phyloP scores from a whole-genome alignment of 2,329 filamentous ascomycete species.

The Tympanopsis confertula region DNA sequence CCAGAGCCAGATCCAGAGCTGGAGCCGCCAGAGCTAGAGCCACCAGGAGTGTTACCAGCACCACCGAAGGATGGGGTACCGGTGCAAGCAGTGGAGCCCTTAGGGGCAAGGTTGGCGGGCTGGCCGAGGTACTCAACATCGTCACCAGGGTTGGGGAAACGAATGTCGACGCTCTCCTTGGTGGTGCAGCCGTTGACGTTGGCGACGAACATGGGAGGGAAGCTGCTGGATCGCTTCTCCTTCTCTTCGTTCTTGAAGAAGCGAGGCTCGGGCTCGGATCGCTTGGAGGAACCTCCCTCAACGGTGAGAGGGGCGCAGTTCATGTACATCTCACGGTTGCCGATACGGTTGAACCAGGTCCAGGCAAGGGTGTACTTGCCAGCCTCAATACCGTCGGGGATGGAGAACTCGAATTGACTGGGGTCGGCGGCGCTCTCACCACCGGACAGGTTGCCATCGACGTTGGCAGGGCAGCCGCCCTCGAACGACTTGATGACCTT shows the following conservation, averaged over 20 bases:
- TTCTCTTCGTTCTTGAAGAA: conserved; percentile 22
- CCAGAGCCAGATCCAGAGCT: conserved; percentile 2
- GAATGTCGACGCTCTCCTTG: conserved; percentile 32
- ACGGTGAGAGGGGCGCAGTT: conserved; percentile 55
- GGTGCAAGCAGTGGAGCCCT: conserved; percentile 8
- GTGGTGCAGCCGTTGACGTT: conserved; percentile 44
- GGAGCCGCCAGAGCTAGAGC: conserved; percentile 1
- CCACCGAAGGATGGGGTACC: conserved; percentile 9
- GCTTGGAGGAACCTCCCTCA: conserved; percentile 9
- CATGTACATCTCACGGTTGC: conserved; percentile 67
- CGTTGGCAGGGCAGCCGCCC: conserved; percentile 48
- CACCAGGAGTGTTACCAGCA: conserved; percentile 1
- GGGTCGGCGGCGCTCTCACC: conserved; percentile 12
- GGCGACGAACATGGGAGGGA: conserved; percentile 56
- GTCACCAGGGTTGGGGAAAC: conserved; percentile 48
- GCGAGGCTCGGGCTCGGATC: conserved; percentile 20
- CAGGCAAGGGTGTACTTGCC: conserved; percentile 58
- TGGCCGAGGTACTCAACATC: conserved; percentile 25
- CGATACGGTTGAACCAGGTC: conserved; percentile 59
- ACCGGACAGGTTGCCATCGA: conserved; percentile 5
- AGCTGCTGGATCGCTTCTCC: conserved; percentile 9
- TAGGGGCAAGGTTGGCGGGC: conserved; percentile 11
- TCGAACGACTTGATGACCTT: conserved; percentile 57
- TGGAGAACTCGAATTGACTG: conserved; percentile 37
- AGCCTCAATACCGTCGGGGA: conserved; percentile 43